Conservation (phyloP, 768 basidiomycete genomes). For the Leccinellum albellum region DNA sequence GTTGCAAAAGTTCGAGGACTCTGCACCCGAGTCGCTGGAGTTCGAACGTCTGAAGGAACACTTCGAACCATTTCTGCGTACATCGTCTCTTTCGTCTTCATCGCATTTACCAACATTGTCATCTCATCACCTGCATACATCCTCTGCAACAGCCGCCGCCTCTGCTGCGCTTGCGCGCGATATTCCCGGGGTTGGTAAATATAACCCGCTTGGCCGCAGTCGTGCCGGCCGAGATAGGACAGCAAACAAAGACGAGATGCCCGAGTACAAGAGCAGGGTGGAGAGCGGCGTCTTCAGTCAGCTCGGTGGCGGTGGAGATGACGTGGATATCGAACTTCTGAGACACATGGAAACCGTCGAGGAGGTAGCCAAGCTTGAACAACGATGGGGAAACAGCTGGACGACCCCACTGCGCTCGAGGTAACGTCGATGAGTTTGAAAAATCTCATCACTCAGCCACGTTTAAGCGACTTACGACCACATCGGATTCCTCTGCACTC, state of each 20-base stretch:
- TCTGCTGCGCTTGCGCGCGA: constrained; percentile 87
- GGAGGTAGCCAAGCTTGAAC: constrained; percentile 68
- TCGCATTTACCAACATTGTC: constrained; percentile 46
- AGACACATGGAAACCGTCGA: constrained; percentile 55
- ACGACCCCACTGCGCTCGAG: constrained; percentile 55
- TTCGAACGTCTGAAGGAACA: constrained; percentile 95
- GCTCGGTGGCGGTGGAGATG: constrained; percentile 56
- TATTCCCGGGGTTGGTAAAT: constrained; percentile 76
- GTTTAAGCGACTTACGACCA: constrained; percentile 72
- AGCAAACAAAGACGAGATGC: constrained; percentile 71
- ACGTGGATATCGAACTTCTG: constrained; percentile 69
- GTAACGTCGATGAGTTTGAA: constrained; percentile 34
- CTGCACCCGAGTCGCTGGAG: constrained; percentile 78
- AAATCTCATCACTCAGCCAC: background rate
- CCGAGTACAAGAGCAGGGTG: constrained; percentile 69
- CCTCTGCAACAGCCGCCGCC: constrained; percentile 85
- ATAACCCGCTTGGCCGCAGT: constrained; percentile 55
- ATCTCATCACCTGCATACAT: constrained; percentile 72
- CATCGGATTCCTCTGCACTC: constrained; percentile 89
- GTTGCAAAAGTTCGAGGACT: constrained; percentile 86
- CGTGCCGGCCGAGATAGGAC: constrained; percentile 57
- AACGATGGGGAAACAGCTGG: constrained; percentile 84
- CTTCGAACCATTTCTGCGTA: constrained; percentile 91
- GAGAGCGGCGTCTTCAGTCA: constrained; percentile 56
- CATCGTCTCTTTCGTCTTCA: constrained; percentile 71